These are phyloP conservation scores for Dittrichia graveolens DNA, from an alignment of 129 eudicot species.

Conservation along the genomic window DNA sequence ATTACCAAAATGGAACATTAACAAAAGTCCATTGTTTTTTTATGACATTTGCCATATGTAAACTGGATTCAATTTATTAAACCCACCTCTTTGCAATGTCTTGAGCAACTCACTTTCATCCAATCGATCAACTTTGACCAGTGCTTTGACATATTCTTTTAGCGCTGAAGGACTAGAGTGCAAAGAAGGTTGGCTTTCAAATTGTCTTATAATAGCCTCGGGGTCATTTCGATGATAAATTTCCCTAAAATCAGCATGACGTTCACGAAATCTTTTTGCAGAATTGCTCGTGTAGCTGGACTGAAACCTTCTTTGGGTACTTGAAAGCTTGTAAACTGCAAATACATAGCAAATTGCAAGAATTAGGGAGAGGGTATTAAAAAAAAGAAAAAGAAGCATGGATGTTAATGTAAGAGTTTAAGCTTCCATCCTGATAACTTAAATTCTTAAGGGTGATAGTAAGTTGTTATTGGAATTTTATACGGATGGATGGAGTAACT, in stretches of 20 bases:
- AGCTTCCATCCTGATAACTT: neutral
- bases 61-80: neutral
- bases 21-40: too few relatives aligned
- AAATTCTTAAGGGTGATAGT: neutral
- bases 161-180: slow-evolving; percentile 76
- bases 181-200: slow-evolving; percentile 82
- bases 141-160: slow-evolving; percentile 86
- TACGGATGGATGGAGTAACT: neutral
- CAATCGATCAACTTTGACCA: slow-evolving; percentile 82
- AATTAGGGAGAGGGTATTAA: neutral
- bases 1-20: too few relatives aligned
- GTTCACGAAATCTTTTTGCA: slow-evolving; percentile 62
- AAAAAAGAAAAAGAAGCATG: neutral
- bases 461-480: neutral
- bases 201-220: slow-evolving; percentile 71
- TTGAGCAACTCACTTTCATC: slow-evolving; percentile 84
- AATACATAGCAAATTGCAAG: neutral
- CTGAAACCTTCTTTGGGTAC: slow-evolving; percentile 48
- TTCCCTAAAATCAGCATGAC: slow-evolving; percentile 67
- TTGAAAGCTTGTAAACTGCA: slow-evolving; percentile 46
- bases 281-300: slow-evolving; percentile 64
- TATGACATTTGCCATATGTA: too few relatives aligned
- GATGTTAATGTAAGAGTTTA: too few relatives aligned
- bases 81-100: slow-evolving; percentile 84
- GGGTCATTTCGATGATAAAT: slow-evolving; percentile 75